Evolutionary conservation across 495 filamentous ascomycete species (phyloP).

Genomic region (Amniculicola lignicola): DNA sequence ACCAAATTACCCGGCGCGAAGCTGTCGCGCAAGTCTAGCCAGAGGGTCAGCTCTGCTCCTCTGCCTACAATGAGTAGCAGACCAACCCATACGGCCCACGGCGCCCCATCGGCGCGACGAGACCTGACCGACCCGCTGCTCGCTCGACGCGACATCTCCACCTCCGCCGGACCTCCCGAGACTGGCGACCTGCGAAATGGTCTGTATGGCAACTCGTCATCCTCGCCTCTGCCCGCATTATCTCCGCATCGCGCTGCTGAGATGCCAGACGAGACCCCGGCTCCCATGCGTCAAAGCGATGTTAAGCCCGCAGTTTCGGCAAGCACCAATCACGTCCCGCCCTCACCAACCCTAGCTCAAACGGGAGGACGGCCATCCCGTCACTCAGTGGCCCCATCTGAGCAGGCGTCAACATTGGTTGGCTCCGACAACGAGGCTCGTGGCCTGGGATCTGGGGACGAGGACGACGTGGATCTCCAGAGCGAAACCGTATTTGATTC

Average conservation of each 20-base stretch:
- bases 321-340: slow-evolving; percentile 27
- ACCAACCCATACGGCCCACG: slow-evolving; percentile 28
- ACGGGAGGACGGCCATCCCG: slow-evolving; percentile 32
- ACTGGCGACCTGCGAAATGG: slow-evolving; percentile 7
- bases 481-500: slow-evolving; percentile 94
- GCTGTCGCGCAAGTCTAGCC: slow-evolving; percentile 31
- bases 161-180: slow-evolving; percentile 12
- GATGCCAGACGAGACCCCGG: slow-evolving; percentile 6
- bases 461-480: slow-evolving; percentile 80
- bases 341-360: slow-evolving; percentile 40
- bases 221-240: slow-evolving; percentile 20
- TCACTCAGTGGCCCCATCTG: slow-evolving; percentile 52
- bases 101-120: slow-evolving; percentile 35
- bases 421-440: slow-evolving; percentile 80
- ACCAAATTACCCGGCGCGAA: slow-evolving; percentile 28
- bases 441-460: slow-evolving; percentile 71
- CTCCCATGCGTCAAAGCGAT: slow-evolving; percentile 23
- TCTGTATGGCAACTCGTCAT: slow-evolving; percentile 1
- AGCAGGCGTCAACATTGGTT: slow-evolving; percentile 75
- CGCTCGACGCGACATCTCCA: slow-evolving; percentile 33
- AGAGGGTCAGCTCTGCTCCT: slow-evolving; percentile 37
- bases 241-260: slow-evolving; percentile 3
- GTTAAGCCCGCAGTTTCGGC: slow-evolving; percentile 5
- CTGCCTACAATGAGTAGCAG: slow-evolving; percentile 35
- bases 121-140: slow-evolving; percentile 38